Percentiles rank a stretch among this genome's conserved stretches.
Conservation (phyloP, 2,329 filamentous ascomycete genomes). For the Aspergillus sp. region DNA sequence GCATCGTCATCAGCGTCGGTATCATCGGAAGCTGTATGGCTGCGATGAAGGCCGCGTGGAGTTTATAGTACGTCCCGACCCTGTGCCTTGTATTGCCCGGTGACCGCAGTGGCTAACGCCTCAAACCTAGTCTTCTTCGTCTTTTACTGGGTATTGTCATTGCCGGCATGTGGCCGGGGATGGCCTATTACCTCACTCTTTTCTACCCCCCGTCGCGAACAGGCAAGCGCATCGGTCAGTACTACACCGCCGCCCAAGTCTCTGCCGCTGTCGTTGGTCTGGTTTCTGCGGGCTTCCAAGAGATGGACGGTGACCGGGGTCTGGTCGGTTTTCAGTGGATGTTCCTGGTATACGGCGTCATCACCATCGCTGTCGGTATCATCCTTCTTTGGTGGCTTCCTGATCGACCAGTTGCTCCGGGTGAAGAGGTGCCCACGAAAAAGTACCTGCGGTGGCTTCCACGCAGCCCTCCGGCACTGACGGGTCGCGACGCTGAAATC, state of each 20-base stretch:
- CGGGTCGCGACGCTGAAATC: constrained; percentile 72
- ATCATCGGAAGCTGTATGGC: constrained; percentile 81
- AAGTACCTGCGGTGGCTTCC: constrained; percentile 63
- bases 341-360: constrained; percentile 83
- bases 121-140: constrained; percentile 59
- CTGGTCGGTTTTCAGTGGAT: constrained; percentile 69
- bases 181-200: constrained; percentile 87
- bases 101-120: not conserved
- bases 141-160: constrained; percentile 84
- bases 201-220: constrained; percentile 88
- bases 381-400: constrained; percentile 85
- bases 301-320: constrained; percentile 77
- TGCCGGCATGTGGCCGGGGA: constrained; percentile 92
- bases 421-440: constrained; percentile 17
- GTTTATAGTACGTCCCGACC: constrained; percentile 62
- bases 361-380: constrained; percentile 70
- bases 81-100: not conserved
- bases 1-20: constrained; percentile 85
- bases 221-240: constrained; percentile 83
- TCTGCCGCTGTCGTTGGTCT: constrained; percentile 86
- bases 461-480: constrained; percentile 66
- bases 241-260: constrained; percentile 85
- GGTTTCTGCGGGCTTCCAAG: constrained; percentile 85
- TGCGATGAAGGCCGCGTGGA: constrained; percentile 79
- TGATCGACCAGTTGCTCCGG: constrained; percentile 74